Conservation (phyloP, 176 grass and related monocot genomes). For the Neostapfia colusana region DNA sequence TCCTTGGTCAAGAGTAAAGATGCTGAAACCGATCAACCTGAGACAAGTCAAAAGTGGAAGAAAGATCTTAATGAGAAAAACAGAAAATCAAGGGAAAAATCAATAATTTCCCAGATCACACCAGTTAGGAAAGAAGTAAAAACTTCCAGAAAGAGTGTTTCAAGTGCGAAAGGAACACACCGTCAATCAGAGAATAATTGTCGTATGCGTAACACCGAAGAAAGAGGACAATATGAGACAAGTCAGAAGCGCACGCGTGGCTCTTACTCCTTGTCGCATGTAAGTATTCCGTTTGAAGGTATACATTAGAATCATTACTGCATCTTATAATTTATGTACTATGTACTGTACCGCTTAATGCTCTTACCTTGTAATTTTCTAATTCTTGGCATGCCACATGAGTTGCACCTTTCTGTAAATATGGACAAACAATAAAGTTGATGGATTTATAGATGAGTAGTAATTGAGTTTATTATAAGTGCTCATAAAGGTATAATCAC, state of each 20-base stretch:
- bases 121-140: conserved; percentile 16
- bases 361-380: conserved; percentile 24
- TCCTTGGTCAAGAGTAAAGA: conserved; percentile 44
- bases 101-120: conserved; percentile 10
- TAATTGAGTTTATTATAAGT: not conserved
- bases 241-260: conserved; percentile 46
- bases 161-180: conserved; percentile 3
- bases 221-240: conserved; percentile 24
- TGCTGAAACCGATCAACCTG: conserved; percentile 9
- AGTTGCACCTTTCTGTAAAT: conserved; percentile 34
- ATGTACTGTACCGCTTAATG: not conserved
- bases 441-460: conserved; percentile 33
- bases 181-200: not conserved
- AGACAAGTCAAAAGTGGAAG: conserved; percentile 26
- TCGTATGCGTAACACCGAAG: not conserved
- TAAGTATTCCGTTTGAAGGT: conserved; percentile 41
- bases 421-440: conserved; percentile 36
- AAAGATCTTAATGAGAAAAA: not conserved
- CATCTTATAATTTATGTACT: conserved; percentile 3
- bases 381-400: conserved; percentile 36
- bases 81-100: conserved; percentile 31
- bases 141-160: not conserved
- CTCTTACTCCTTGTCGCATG: conserved; percentile 22
- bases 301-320: not conserved
- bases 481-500: conserved; percentile 26